Evolutionary conservation across 2,329 filamentous ascomycete genomes (phyloP), one percentile per base, ranked within the genome.

Genomic region (Sporothrix globosa): DNA sequence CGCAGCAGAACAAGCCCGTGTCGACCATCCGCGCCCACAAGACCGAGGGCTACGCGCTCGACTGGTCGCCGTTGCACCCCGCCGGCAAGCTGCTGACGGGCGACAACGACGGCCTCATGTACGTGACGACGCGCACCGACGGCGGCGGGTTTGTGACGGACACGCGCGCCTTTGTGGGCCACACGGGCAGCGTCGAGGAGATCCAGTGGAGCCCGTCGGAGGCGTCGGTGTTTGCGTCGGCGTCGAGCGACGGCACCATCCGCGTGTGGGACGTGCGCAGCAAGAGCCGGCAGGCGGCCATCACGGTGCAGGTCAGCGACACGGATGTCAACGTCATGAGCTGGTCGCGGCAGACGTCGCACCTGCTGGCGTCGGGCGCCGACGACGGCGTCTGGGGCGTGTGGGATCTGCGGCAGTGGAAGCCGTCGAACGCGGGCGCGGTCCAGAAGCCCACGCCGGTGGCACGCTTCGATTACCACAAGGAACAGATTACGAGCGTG

Each of bases 391-490:
- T 91, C 68, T 98, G 95, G 93, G 93, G 87, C 1, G 94, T 98
- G 30, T 99, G 96, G 96, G 96, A 99, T 80, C 83, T 99, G 77
- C 88, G 96, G 69, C 91, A 96, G 80, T 98, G 95, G 95, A 97
- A 97, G 83, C 89, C 89, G 2, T 84, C 83, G 73, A 80, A 34
- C 70, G 79, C 50, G 3, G 69, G 68, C n/a, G 68, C 68, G 27
- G 69, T 58, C 17, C 44, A 19, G 81, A 85, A 75, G 90, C 91
- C 67, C 74, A 90, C 90, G 63, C 92, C 96, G 0, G 92, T 98
- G n/a, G 96, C 96, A 3, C 91, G 91, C 76, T 99, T 98, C 82
- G 86, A 89, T 77, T 98, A 97, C 84, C 94, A 99, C 85, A 95
- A 93, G 81, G 93, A 97, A 81, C 96, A 97, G 76, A 93, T 99